Evolutionary conservation across 306 rosid genomes (phyloP).

Genomic region (Rosa rugosa): DNA sequence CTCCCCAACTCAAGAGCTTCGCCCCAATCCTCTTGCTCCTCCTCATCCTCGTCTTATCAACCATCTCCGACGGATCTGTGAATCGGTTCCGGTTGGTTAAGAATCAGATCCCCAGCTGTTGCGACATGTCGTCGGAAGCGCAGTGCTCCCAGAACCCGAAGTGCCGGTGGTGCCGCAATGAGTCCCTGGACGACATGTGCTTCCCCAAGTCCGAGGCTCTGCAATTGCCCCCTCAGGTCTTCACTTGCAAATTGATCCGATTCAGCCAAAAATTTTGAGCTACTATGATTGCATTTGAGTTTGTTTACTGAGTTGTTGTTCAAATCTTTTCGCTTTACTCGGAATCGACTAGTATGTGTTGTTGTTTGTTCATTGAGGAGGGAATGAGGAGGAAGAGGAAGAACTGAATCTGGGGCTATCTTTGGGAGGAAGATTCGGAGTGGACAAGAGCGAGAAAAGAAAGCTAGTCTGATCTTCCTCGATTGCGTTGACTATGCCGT

Average conservation of each 20-base stretch:
- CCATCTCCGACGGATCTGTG: constrained; percentile 28
- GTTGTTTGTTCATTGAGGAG: background rate
- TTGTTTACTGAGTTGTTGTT: background rate
- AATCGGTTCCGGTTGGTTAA: constrained; percentile 23
- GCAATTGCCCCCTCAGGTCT: constrained; percentile 78
- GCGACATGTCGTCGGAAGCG: constrained; percentile 36
- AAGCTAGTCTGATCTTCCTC: constrained; percentile 78
- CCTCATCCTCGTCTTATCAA: constrained; percentile 29
- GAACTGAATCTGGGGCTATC: constrained; percentile 87
- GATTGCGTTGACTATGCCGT: constrained; percentile 64
- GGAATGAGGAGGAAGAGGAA: constrained; percentile 56
- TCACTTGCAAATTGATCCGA: constrained; percentile 46
- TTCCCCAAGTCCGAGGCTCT: constrained; percentile 67
- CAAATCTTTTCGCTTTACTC: background rate
- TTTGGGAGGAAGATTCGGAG: constrained; percentile 87
- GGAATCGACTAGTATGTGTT: background rate
- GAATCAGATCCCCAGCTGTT: constrained; percentile 51
- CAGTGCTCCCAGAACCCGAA: constrained; percentile 61
- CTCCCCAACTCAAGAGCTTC: background rate
- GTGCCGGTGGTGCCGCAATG: constrained; percentile 88
- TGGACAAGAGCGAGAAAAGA: constrained; percentile 53
- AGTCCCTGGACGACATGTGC: constrained; percentile 71
- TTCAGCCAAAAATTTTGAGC: constrained; percentile 12
- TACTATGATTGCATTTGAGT: background rate
- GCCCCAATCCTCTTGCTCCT: constrained; percentile 29